These are phyloP conservation scores for Fusarium penzigii DNA, from an alignment of 2,329 filamentous ascomycete species.

Conservation along the genomic window DNA sequence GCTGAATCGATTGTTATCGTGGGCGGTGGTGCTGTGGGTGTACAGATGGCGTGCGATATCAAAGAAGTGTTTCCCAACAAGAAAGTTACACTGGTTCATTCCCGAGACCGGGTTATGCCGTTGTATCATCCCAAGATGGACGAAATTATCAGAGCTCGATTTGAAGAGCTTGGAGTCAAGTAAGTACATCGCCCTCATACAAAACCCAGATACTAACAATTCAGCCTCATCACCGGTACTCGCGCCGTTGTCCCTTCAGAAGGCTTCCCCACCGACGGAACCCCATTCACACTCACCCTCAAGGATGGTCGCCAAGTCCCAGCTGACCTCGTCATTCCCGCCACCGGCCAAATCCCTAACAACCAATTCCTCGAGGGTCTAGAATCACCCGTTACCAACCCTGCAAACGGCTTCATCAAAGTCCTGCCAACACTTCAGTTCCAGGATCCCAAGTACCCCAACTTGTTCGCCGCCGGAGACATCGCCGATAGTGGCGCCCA, in stretches of 20 bases:
- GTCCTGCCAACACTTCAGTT: conserved; percentile 23
- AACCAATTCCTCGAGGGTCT: conserved; percentile 25
- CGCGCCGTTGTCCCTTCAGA: conserved; percentile 19
- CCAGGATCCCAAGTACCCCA: conserved; percentile 22
- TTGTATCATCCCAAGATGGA: conserved; percentile 29
- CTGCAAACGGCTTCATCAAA: conserved; percentile 24
- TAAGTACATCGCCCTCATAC: not conserved
- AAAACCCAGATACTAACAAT: not conserved
- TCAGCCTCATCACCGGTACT: conserved; percentile 23
- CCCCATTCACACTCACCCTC: conserved; percentile 18
- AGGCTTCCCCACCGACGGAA: conserved; percentile 24
- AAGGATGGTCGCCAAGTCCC: conserved; percentile 23
- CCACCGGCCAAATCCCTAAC: conserved; percentile 28
- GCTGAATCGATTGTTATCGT: conserved; percentile 27
- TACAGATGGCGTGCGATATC: conserved; percentile 29
- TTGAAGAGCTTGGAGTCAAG: conserved; percentile 25
- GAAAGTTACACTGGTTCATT: conserved; percentile 25
- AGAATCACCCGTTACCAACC: conserved; percentile 14
- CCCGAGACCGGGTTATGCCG: conserved; percentile 25
- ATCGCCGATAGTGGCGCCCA: conserved; percentile 29
- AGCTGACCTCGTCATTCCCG: conserved; percentile 24
- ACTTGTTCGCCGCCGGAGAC: conserved; percentile 27
- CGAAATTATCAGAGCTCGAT: conserved; percentile 17
- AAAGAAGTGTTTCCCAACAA: conserved; percentile 28
- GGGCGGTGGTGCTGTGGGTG: conserved; percentile 26